These are phyloP conservation scores for Vaucheria bursata DNA, from an alignment of 352 stramenopile genomes.

Conservation along the genomic window DNA sequence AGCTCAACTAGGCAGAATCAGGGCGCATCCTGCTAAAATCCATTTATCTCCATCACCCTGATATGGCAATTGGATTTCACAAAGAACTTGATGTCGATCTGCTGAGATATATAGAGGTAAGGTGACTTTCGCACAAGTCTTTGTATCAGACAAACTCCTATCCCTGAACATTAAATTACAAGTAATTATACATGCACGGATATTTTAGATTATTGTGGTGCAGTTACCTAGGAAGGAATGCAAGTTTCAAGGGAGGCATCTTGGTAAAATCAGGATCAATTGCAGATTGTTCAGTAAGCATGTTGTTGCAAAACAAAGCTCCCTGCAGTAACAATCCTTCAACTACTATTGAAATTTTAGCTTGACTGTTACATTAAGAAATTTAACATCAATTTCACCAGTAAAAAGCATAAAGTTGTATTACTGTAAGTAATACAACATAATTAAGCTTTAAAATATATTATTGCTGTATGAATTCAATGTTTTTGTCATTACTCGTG, in stretches of 20 bases:
- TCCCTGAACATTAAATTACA: neutral
- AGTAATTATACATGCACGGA: neutral
- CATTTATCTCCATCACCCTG: constrained; percentile 29
- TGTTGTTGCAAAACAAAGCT: constrained; percentile 31
- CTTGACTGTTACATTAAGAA: neutral
- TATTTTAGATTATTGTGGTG: neutral
- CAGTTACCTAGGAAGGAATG: constrained; percentile 30
- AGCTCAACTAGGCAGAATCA: constrained; percentile 47
- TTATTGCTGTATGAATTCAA: neutral
- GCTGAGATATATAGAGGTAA: constrained; percentile 45
- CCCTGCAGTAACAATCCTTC: constrained; percentile 25
- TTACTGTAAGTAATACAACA: neutral
- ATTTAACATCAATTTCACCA: neutral
- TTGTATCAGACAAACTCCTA: neutral
- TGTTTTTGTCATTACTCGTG: neutral
- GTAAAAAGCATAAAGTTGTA: neutral
- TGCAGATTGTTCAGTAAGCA: constrained; percentile 25
- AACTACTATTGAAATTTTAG: neutral
- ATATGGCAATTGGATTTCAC: constrained; percentile 46
- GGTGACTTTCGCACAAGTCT: neutral
- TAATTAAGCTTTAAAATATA: neutral
- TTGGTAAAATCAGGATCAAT: constrained; percentile 37
- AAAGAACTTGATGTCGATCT: constrained; percentile 41
- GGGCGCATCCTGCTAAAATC: constrained; percentile 44
- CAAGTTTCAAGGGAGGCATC: constrained; percentile 30